Percentiles rank a stretch among this genome's conserved stretches.
Evolutionary conservation across 2,329 filamentous ascomycete genomes (phyloP).

Genomic region (Didymosphaeria variabile): DNA sequence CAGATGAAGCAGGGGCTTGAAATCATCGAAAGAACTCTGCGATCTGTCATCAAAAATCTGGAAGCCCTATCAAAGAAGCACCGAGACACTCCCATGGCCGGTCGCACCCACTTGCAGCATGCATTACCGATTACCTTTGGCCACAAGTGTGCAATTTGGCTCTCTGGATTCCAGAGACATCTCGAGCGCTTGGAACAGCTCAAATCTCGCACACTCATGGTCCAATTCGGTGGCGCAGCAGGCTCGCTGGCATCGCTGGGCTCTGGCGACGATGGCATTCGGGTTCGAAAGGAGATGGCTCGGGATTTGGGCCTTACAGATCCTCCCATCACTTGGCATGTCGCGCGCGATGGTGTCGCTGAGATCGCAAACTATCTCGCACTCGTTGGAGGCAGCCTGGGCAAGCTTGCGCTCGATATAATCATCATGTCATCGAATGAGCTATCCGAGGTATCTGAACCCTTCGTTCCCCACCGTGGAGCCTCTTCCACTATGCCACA

Average conservation of each 20-base stretch:
- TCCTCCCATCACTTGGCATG: constrained; percentile 66
- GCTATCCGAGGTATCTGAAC: constrained; percentile 63
- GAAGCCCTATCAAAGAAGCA: constrained; percentile 56
- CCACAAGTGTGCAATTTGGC: constrained; percentile 66
- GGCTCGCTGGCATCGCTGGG: constrained; percentile 65
- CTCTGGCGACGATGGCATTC: constrained; percentile 56
- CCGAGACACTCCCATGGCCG: constrained; percentile 65
- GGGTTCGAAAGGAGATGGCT: constrained; percentile 61
- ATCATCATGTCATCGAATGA: constrained; percentile 68
- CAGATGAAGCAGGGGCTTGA: constrained; percentile 62
- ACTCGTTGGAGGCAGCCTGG: constrained; percentile 62
- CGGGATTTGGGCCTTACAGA: constrained; percentile 58
- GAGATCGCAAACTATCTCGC: constrained; percentile 64
- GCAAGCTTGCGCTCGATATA: constrained; percentile 65
- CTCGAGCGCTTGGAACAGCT: constrained; percentile 59
- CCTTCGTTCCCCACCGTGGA: constrained; percentile 50
- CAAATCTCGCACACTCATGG: constrained; percentile 57
- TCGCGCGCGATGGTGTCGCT: constrained; percentile 63
- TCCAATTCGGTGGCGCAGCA: constrained; percentile 66
- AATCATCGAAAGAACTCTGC: constrained; percentile 58
- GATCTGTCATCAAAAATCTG: constrained; percentile 55
- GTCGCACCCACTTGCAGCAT: constrained; percentile 66
- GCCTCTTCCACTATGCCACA: constrained; percentile 50
- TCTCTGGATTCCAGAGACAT: constrained; percentile 61
- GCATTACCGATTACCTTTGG: constrained; percentile 66